Percentiles rank a stretch among this genome's conserved stretches.
phyloP scores from a whole-genome alignment of 192 early-diverging fungal species.

The Linnemannia hyalina region DNA sequence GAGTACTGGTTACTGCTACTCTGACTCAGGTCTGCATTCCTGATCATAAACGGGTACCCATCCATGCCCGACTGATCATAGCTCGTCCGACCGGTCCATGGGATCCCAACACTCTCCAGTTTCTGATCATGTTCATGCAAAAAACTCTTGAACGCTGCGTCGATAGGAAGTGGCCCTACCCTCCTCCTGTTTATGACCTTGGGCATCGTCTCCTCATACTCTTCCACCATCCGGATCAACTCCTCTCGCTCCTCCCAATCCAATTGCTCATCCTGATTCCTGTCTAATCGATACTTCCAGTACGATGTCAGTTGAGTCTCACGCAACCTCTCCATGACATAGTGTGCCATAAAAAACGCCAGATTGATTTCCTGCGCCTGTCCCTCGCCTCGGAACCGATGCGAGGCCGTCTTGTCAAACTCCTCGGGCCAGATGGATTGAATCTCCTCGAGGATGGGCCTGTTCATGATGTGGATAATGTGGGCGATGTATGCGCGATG shows the following conservation, averaged over 20 bases:
- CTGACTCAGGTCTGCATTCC: not conserved
- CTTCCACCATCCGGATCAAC: constrained; percentile 23
- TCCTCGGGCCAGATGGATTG: constrained; percentile 49
- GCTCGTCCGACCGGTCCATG: not conserved
- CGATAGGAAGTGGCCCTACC: not conserved
- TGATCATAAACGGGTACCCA: constrained; percentile 40
- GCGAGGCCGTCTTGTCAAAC: constrained; percentile 43
- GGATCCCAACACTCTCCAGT: constrained; percentile 5
- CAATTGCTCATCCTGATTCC: constrained; percentile 40
- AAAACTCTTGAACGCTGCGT: not conserved
- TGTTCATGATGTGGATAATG: constrained; percentile 42
- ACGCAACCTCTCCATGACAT: constrained; percentile 56
- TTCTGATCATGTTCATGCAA: constrained; percentile 9
- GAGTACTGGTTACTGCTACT: not conserved
- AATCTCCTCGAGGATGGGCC: constrained; percentile 48
- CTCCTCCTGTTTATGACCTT: not conserved
- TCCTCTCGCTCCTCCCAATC: constrained; percentile 46
- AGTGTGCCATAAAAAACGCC: constrained; percentile 54
- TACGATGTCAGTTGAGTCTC: constrained; percentile 56
- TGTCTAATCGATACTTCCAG: constrained; percentile 48
- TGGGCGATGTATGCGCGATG: constrained; percentile 49
- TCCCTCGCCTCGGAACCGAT: constrained; percentile 55
- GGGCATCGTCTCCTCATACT: not conserved
- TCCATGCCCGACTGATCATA: constrained; percentile 41
- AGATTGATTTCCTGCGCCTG: constrained; percentile 36